Conservation (phyloP, 305 asterid genomes). For the Rubia balearica region DNA sequence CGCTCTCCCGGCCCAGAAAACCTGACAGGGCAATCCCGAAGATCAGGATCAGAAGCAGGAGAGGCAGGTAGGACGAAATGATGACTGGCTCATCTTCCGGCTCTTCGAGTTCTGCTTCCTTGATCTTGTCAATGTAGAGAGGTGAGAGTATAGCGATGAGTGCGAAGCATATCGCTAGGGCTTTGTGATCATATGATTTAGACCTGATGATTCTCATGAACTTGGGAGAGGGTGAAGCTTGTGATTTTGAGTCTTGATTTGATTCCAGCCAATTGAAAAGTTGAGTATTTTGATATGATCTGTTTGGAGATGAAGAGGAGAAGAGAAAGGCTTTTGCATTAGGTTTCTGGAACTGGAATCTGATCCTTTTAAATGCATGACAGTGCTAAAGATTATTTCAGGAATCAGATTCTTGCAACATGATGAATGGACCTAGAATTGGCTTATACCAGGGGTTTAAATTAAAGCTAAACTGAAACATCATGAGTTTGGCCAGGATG, state of each 20-base stretch:
- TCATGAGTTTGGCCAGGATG: too few relatives aligned
- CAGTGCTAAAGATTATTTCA: slow-evolving; percentile 1
- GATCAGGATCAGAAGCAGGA: slow-evolving; percentile 50
- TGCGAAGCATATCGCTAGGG: slow-evolving; percentile 53
- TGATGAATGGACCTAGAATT: not conserved
- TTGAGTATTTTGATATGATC: not conserved
- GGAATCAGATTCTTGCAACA: slow-evolving; percentile 48
- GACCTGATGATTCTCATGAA: slow-evolving; percentile 25
- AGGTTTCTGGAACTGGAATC: slow-evolving; percentile 6
- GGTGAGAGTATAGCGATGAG: slow-evolving; percentile 71
- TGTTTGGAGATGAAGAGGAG: not conserved
- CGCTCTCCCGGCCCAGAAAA: slow-evolving; percentile 37
- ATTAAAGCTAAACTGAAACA: too few relatives aligned
- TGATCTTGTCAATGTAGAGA: slow-evolving; percentile 48
- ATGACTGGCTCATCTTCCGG: slow-evolving; percentile 38
- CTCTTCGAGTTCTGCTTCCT: slow-evolving; percentile 35
- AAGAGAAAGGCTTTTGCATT: not conserved
- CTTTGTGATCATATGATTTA: slow-evolving; percentile 54
- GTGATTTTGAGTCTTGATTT: slow-evolving; percentile 1
- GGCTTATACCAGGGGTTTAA: too few relatives aligned
- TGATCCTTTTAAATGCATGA: not conserved
- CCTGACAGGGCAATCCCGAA: slow-evolving; percentile 52
- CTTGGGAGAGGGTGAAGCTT: not conserved
- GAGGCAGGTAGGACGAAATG: slow-evolving; percentile 41
- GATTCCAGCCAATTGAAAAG: not conserved